Evolutionary conservation across 2,329 filamentous ascomycete genomes (phyloP), one percentile per base, ranked within the genome.

Genomic region (Pseudomassariella vexata): DNA sequence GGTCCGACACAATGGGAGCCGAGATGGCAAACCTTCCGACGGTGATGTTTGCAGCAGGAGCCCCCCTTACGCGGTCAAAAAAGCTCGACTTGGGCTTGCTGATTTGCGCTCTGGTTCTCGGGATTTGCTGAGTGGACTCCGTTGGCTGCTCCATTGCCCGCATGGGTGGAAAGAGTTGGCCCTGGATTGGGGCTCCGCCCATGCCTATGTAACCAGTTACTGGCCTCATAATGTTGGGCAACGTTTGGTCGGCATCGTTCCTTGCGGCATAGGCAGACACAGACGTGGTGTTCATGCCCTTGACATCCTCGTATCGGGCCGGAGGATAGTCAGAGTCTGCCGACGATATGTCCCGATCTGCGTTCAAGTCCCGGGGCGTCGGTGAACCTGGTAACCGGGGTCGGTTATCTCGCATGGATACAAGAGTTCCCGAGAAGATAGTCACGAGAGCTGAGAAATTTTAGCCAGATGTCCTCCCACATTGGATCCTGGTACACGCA

Each of bases 301-400:
- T 73, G 4, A 71, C 35, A 28, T 71, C 67, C 32, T 72, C 65
- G 35, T 66, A 73, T 29, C 62, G 64, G 22, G 55, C 63, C 3
- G 65, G 63, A 1, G 66, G 62, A 18, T 62, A 64, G 10, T 61
- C 58, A 11, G 64, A 63, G 27, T 62, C 58, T 6, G 62, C 57
- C 6, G 65, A 64, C 1, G 62, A 61, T 14, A 65, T 38, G 20
- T 66, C 60, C 32, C 56, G 58, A 35, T 48, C 55, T 14, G 53
- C 55, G 22, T 48, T 50, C 23, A 59, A 48, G 17, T 56, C 52
- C 32, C 57, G 55, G 6, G 56, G 52, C 10, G 55, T 59, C 2
- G 63, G 62, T 10, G 65, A 64, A 36, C 63, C 62, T 12, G 59
- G 59, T 2, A 50, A 47, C 20, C 44, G 50, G 4, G 55, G 49